Evolutionary conservation across 2,329 filamentous ascomycete species (phyloP), one percentile per base, ranked within the genome.

Genomic region (Aspergillus sp.): DNA sequence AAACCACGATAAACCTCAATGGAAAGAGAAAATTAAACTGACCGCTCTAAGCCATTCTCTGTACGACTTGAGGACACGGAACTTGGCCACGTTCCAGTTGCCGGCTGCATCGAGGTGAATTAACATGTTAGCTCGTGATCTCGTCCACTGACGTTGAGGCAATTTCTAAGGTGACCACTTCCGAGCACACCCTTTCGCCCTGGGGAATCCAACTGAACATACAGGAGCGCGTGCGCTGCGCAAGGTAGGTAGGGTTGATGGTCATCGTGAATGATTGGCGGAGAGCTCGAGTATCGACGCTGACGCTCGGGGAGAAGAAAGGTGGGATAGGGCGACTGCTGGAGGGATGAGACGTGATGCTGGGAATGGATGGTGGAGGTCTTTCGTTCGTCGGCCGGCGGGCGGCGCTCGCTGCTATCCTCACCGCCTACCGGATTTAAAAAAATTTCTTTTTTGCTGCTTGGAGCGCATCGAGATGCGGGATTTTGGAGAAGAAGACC

Each of bases 1-100:
- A 4, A 19, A 19, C 19, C 19, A 19, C 19, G 19, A 19, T 19
- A 10, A 13, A 13, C 28, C 10, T 19, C 26, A 37, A 26, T 7
- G 8, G 27, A 37, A 39, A 39, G 42, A 36, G 28, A 9, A 10
- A 37, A 19, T 13, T n/a, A 35, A 43, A 84, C 90, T 66, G 85
- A 98, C 93, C 71, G 89, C 85, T 77, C 93, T 85, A 60, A 97
- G 81, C 93, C 93, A 98, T 76, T 91, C 86, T 68, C 93, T 81
- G 76, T 98, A 98, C 59, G 88, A 86, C 65, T 83, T 82, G 59
- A 96, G 72, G 53, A 96, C 93, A 77, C 91, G 83, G 67, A 76
- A 78, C 73, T 87, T 88, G 61, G 91, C 91, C 77, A 97, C 90
- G 59, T 72, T 66, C 90, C 88, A 95, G 77, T 86, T 95, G 74